Conservation (phyloP, 1,284 basidiomycete species). For the Cryptococcus neoformans region DNA sequence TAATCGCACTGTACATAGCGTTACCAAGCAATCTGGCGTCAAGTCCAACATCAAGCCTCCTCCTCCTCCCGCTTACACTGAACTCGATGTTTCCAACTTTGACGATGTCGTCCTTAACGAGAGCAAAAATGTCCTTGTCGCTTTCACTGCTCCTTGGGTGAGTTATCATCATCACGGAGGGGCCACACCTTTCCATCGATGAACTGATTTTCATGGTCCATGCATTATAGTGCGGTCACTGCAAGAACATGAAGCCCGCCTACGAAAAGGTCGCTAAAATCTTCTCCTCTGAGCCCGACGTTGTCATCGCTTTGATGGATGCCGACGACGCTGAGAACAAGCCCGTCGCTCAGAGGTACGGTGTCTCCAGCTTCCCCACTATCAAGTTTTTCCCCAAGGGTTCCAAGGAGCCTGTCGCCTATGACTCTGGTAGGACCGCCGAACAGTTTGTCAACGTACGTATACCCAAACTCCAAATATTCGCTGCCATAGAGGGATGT, state of each 20-base stretch:
- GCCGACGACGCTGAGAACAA: constrained; percentile 80
- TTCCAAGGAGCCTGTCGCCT: constrained; percentile 57
- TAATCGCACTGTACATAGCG: constrained; percentile 50
- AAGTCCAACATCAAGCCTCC: constrained; percentile 83
- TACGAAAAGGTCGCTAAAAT: constrained; percentile 80
- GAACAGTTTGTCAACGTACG: constrained; percentile 49
- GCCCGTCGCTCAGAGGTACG: constrained; percentile 69
- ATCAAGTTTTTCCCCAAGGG: constrained; percentile 92
- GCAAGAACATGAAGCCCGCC: constrained; percentile 71
- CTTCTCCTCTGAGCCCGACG: constrained; percentile 74
- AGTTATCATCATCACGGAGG: neutral
- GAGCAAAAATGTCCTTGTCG: constrained; percentile 79
- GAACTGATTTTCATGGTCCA: neutral
- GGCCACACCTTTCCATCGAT: neutral
- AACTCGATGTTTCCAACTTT: constrained; percentile 71
- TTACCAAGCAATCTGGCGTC: constrained; percentile 70
- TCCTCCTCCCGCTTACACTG: constrained; percentile 66
- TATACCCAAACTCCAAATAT: too few relatives aligned
- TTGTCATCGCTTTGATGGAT: constrained; percentile 85
- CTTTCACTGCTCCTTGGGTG: constrained; percentile 70
- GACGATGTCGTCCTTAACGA: constrained; percentile 69
- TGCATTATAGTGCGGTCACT: neutral
- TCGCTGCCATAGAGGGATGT: too few relatives aligned
- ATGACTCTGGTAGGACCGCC: constrained; percentile 52
- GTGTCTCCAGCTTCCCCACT: constrained; percentile 75